A percentile compares a stretch with the other conserved stretches of the same genome.
Evolutionary conservation across 1,139 yeast genomes (phyloP).

Genomic region (Magnusiomyces magnusii): DNA sequence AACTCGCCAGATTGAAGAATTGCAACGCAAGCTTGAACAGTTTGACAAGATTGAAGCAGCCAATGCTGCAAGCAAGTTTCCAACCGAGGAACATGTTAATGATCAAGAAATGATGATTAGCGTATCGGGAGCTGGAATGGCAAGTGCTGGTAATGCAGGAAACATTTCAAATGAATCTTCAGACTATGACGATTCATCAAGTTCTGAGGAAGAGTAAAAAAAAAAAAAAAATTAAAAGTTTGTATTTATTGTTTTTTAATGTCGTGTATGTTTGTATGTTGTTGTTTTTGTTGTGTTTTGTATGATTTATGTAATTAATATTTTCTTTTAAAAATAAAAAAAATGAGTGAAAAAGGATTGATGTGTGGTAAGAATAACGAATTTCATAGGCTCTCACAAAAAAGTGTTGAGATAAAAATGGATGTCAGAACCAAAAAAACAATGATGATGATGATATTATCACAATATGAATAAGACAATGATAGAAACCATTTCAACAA

Average conservation of each 20-base stretch:
- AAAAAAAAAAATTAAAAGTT: too few species aligned
- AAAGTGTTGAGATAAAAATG: too few species aligned
- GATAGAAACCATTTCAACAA: too few species aligned
- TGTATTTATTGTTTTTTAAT: too few species aligned
- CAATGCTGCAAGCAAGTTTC: slow-evolving; percentile 9
- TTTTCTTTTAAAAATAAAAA: too few species aligned
- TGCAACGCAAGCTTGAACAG: slow-evolving; percentile 74
- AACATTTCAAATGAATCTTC: slow-evolving; percentile 1
- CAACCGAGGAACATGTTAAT: background rate
- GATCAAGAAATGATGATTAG: slow-evolving; percentile 56
- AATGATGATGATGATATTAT: too few species aligned
- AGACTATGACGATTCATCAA: slow-evolving; percentile 10
- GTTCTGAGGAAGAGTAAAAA: slow-evolving; percentile 12
- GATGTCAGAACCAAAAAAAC: too few species aligned
- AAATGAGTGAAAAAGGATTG: background rate
- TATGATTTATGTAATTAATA: background rate
- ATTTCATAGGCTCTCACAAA: too few species aligned
- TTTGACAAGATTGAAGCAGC: slow-evolving; percentile 44
- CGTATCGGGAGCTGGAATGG: slow-evolving; percentile 43
- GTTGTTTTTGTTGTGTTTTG: background rate
- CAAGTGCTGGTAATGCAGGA: slow-evolving; percentile 37
- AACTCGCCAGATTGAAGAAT: slow-evolving; percentile 71
- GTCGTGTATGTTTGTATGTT: background rate
- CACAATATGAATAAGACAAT: too few species aligned
- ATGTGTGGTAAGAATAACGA: background rate